Evolutionary conservation across 768 basidiomycete genomes (phyloP).

Genomic region (Kwoniella pini): DNA sequence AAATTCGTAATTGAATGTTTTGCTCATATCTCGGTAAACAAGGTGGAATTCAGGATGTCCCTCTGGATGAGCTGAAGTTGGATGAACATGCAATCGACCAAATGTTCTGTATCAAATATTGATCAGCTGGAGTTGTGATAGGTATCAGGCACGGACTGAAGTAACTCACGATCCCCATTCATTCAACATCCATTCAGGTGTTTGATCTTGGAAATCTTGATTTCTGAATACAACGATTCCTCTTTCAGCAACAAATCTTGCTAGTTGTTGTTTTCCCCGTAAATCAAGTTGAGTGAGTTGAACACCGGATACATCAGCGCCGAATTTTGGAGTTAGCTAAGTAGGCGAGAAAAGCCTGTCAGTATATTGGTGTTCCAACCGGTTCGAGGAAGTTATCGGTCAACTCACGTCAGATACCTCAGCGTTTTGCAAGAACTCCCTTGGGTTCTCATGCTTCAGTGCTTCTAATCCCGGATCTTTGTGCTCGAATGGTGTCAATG

Average conservation of each 20-base stretch:
- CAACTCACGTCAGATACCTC: constrained; percentile 18
- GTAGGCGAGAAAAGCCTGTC: too few relatives aligned
- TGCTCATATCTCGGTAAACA: constrained; percentile 75
- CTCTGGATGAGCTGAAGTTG: constrained; percentile 75
- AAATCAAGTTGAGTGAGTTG: constrained; percentile 65
- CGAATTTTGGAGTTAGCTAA: constrained; percentile 71
- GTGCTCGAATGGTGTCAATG: constrained; percentile 72
- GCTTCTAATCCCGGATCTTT: constrained; percentile 75
- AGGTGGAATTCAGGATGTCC: constrained; percentile 75
- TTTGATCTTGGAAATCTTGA: constrained; percentile 72
- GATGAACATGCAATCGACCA: constrained; percentile 73
- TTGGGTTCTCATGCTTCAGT: constrained; percentile 63
- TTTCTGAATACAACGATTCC: constrained; percentile 64
- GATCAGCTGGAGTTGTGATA: neutral
- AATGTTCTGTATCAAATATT: constrained; percentile 30
- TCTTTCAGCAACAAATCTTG: constrained; percentile 45
- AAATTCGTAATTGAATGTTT: constrained; percentile 66
- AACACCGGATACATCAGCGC: constrained; percentile 71
- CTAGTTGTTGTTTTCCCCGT: constrained; percentile 57
- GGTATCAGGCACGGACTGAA: neutral
- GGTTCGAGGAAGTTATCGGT: too few relatives aligned
- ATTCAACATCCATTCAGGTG: constrained; percentile 55
- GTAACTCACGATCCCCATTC: constrained; percentile 62
- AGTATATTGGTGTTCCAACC: too few relatives aligned
- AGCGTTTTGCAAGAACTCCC: constrained; percentile 67